Percentiles rank a stretch among this genome's conserved stretches.
These are phyloP conservation scores for Boletus subcaerulescens DNA, from an alignment of 768 basidiomycete species.

Conservation along the genomic window DNA sequence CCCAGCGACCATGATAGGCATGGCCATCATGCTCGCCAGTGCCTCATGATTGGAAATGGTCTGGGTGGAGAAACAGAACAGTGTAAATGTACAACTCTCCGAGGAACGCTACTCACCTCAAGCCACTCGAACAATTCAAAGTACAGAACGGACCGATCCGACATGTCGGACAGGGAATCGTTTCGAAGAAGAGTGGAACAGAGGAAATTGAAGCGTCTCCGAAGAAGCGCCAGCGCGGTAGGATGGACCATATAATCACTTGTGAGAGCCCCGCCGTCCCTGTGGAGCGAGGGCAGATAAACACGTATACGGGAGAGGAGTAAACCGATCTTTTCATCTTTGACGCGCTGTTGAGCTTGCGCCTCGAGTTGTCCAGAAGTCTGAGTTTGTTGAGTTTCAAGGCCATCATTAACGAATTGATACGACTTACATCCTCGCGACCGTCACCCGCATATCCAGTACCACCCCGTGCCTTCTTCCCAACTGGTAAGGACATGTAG, in stretches of 20 bases:
- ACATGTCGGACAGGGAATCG: slow-evolving; percentile 94
- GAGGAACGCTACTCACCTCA: slow-evolving; percentile 50
- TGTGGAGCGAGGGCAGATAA: slow-evolving; percentile 79
- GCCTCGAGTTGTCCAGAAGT: slow-evolving; percentile 80
- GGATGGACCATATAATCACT: slow-evolving; percentile 94
- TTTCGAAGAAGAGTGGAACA: slow-evolving; percentile 84
- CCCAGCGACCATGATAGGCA: slow-evolving; percentile 89
- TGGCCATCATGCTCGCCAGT: slow-evolving; percentile 92
- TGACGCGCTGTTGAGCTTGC: slow-evolving; percentile 61
- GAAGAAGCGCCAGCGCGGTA: slow-evolving; percentile 86
- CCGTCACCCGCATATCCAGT: slow-evolving; percentile 84
- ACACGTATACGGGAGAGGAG: slow-evolving; percentile 71
- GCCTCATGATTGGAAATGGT: slow-evolving; percentile 93
- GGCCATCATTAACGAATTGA: background rate
- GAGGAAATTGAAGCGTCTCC: slow-evolving; percentile 86
- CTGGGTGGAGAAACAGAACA: slow-evolving; percentile 37
- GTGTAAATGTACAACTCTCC: background rate
- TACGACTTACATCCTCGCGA: slow-evolving; percentile 74
- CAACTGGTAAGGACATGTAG: slow-evolving; percentile 39
- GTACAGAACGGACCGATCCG: slow-evolving; percentile 79
- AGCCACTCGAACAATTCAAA: slow-evolving; percentile 91
- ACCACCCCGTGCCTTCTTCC: slow-evolving; percentile 74
- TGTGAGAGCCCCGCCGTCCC: slow-evolving; percentile 70
- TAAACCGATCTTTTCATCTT: slow-evolving; percentile 70
- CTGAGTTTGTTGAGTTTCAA: slow-evolving; percentile 38